These are phyloP conservation scores for Lagenidium giganteum DNA, from an alignment of 352 stramenopile genomes.

Conservation along the genomic window DNA sequence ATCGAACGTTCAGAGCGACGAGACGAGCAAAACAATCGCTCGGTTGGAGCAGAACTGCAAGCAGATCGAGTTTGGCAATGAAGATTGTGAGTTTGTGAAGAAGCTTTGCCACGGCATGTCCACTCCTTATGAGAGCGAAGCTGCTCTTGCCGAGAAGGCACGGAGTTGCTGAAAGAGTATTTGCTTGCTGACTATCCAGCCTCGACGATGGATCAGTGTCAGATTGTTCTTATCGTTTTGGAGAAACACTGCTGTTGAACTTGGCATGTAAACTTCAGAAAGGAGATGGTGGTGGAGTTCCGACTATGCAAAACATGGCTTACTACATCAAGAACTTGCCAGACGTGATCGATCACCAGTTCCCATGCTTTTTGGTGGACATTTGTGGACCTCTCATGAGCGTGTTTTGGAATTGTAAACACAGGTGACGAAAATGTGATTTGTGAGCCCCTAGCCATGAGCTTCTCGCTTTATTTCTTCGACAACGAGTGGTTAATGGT, in stretches of 20 bases:
- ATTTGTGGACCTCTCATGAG: constrained; percentile 14
- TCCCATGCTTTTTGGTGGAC: constrained; percentile 16
- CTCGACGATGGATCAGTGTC: constrained; percentile 14
- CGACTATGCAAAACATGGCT: constrained; percentile 12
- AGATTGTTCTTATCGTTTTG: constrained; percentile 6
- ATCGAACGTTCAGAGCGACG: constrained; percentile 9
- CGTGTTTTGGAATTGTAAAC: constrained; percentile 16
- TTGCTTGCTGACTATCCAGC: constrained; percentile 3
- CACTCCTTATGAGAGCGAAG: constrained; percentile 11
- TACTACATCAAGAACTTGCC: constrained; percentile 18
- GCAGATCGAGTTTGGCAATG: constrained; percentile 10
- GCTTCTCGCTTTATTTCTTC: constrained; percentile 16
- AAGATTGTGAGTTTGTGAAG: constrained; percentile 17
- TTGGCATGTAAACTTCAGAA: constrained; percentile 15
- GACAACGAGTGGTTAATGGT: constrained; percentile 17
- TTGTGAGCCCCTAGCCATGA: constrained; percentile 16
- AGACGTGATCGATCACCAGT: constrained; percentile 9
- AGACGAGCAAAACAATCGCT: constrained; percentile 14
- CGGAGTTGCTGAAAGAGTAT: constrained; percentile 12
- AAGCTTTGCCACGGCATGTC: constrained; percentile 11
- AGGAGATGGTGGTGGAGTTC: constrained; percentile 10
- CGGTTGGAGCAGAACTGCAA: constrained; percentile 18
- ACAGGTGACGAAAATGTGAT: constrained; percentile 10
- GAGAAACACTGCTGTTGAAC: constrained; percentile 7
- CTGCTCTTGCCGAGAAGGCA: constrained; percentile 2